Evolutionary conservation across 352 stramenopile species (phyloP), one percentile per base, ranked within the genome.

Genomic region (Stephanocyclus meneghinianus): DNA sequence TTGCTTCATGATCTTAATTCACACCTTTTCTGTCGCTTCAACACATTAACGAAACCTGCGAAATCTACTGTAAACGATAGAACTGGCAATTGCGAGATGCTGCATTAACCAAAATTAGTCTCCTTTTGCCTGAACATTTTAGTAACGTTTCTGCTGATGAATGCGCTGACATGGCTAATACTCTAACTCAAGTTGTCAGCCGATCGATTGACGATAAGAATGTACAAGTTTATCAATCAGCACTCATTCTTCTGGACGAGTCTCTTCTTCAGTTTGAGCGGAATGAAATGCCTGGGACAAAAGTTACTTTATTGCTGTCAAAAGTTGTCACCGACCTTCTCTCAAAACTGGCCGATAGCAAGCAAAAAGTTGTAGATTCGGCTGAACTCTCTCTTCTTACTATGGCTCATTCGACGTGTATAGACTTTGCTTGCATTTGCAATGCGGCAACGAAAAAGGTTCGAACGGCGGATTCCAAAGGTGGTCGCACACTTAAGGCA

Each of bases 31-130:
- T 65, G 11, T 32, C 26, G n/a, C 4, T 21, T 59, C 2, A 32
- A 44, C 53, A 62, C 8, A 42, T 18, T 62, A n/a, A 62, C 18
- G n/a, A 42, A 26, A 30, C 9, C 30, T 10, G 7, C 30, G 16
- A 32, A 15, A 26, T 60, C 18, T 40, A 35, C 56, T 29, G 8
- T 30, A 32, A 21, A 30, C 13, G 5, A 65, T 21, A 68, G 63
- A 86, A 86, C 50, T 91, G 84, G 82, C 45, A 68, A 37, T 62
- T 93, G 56, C 74, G 88, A 9, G 81, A 88, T 21, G 88, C 86
- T 7, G 81, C 79, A 5, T 32, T 93, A 32, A 44, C 76, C 13
- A 90, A 90, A 67, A 72, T 90, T 13, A 71, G 76, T 57, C 47
- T 90, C 10, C 63, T 89, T 26, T 2, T 91, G 2, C 40, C 73